phyloP scores from a whole-genome alignment of 2,329 filamentous ascomycete species.

The Fusarium duplospermum region DNA sequence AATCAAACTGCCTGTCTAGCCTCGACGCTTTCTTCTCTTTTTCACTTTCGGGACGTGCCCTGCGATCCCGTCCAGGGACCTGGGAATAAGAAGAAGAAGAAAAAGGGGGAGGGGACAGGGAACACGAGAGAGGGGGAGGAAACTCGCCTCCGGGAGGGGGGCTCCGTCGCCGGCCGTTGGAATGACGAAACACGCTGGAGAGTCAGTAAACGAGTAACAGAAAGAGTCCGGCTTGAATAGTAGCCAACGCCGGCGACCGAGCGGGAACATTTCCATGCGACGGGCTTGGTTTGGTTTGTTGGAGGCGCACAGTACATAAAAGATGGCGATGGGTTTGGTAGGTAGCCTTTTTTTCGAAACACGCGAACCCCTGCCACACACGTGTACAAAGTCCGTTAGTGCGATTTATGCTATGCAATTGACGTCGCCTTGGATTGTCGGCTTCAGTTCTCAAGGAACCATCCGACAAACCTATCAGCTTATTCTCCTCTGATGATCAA shows the following conservation, averaged over 20 bases:
- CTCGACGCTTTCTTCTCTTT: conserved; percentile 26
- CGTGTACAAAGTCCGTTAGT: conserved; percentile 35
- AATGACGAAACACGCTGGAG: conserved; percentile 31
- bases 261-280: background rate
- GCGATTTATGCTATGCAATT: conserved; percentile 33
- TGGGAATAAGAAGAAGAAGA: conserved; percentile 10
- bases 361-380: conserved; percentile 35
- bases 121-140: background rate
- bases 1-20: conserved; percentile 43
- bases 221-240: background rate
- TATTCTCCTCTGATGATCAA: background rate
- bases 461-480: background rate
- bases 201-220: conserved; percentile 6
- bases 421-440: conserved; percentile 2
- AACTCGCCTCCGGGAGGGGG: conserved; percentile 14
- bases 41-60: conserved; percentile 35
- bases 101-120: conserved; percentile 31
- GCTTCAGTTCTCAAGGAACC: background rate
- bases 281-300: conserved; percentile 9
- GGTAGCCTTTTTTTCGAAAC: conserved; percentile 35
- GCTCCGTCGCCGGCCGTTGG: conserved; percentile 9
- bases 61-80: conserved; percentile 35
- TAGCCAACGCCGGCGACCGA: background rate
- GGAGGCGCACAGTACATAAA: conserved; percentile 23
- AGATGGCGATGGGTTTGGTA: background rate